Evolutionary conservation across 768 basidiomycete genomes (phyloP).

Genomic region (Agrocybe praecox): DNA sequence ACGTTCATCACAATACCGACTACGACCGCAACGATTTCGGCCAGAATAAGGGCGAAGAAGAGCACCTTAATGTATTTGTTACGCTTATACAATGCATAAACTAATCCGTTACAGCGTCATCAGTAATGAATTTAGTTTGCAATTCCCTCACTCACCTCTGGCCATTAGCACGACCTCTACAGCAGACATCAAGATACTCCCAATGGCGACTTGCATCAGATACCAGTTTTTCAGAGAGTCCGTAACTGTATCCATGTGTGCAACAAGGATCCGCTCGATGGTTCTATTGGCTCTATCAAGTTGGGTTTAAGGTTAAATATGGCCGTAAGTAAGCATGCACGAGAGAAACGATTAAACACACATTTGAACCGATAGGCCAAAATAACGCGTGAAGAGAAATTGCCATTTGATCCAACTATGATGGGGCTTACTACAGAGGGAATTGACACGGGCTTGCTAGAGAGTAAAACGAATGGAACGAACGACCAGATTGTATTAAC

Average conservation of each 20-base stretch:
- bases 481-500: constrained; percentile 36
- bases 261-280: constrained; percentile 17
- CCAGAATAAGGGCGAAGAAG: constrained; percentile 20
- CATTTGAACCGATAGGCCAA: constrained; percentile 27
- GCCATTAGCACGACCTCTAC: constrained; percentile 31
- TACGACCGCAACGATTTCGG: constrained; percentile 22
- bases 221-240: constrained; percentile 23
- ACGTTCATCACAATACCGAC: constrained; percentile 21
- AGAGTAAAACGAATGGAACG: constrained; percentile 10
- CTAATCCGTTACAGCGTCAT: constrained; percentile 12
- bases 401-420: constrained; percentile 29
- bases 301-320: not conserved
- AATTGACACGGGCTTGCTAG: not conserved
- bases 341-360: constrained; percentile 10
- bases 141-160: constrained; percentile 18
- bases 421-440: constrained; percentile 19
- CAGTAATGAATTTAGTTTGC: not conserved
- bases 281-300: constrained; percentile 22
- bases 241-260: constrained; percentile 7
- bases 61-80: constrained; percentile 23
- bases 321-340: not conserved
- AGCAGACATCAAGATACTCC: constrained; percentile 25
- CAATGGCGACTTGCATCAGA: constrained; percentile 25
- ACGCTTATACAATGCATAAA: constrained; percentile 37
- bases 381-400: constrained; percentile 30